Evolutionary conservation across 768 basidiomycete species (phyloP).

Genomic region (Termitomyces sp.): DNA sequence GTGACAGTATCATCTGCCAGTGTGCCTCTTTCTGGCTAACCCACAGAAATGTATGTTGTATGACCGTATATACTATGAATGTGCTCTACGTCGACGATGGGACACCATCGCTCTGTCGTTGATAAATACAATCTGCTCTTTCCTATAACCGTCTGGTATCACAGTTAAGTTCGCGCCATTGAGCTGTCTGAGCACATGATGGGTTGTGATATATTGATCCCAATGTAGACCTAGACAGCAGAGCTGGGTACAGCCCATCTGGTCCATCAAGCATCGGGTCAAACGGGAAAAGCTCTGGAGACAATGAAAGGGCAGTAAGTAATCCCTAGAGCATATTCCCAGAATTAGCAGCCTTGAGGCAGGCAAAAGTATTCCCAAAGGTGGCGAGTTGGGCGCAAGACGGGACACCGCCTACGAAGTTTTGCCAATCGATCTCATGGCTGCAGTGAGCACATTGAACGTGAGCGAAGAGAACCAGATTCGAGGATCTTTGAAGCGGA

Average conservation of each 20-base stretch:
- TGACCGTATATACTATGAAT: not conserved
- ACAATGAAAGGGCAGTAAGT: slow-evolving; percentile 14
- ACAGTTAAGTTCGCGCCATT: slow-evolving; percentile 22
- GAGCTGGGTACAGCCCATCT: slow-evolving; percentile 32
- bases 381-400: slow-evolving; percentile 20
- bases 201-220: slow-evolving; percentile 17
- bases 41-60: not conserved
- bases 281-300: slow-evolving; percentile 29
- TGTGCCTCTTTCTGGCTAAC: not conserved
- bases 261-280: slow-evolving; percentile 37
- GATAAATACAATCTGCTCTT: slow-evolving; percentile 22
- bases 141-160: slow-evolving; percentile 25
- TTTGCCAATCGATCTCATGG: slow-evolving; percentile 24
- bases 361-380: slow-evolving; percentile 28
- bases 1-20: not conserved
- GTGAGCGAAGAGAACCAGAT: slow-evolving; percentile 33
- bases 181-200: slow-evolving; percentile 19
- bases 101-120: slow-evolving; percentile 19
- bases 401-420: slow-evolving; percentile 25
- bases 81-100: slow-evolving; percentile 17
- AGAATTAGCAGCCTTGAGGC: slow-evolving; percentile 24
- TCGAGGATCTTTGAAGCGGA: slow-evolving; percentile 33
- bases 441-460: slow-evolving; percentile 23
- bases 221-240: slow-evolving; percentile 19
- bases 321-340: slow-evolving; percentile 26